Evolutionary conservation across 441 rosid genomes (phyloP), one percentile per base, ranked within the genome.

Genomic region (Iberis amara): DNA sequence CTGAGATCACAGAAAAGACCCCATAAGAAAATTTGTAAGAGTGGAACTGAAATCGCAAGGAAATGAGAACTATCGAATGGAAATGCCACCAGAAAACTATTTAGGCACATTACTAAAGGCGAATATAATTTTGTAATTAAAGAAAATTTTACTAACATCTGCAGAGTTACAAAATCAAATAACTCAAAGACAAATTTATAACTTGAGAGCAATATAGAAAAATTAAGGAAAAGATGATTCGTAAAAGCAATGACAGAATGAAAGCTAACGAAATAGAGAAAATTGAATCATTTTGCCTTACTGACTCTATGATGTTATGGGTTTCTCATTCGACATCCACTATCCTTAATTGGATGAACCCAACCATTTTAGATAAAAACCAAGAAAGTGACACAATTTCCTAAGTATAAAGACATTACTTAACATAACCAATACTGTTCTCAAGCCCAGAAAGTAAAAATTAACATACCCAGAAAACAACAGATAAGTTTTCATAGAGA

Each of bases 1-100:
- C 99, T 94, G 79, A 40, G 51, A 70, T 66, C 65, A 32, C 55
- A 46, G 13, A 52, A 59, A 39, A 59, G 41, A 33, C 31, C 21
- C 35, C 51, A 46, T 26, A 31, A 40, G 48, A 52, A 39, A 52
- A 46, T n/a, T 39, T 13, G 8, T 9, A 23, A 10, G 3, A n/a
- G 56, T 3, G 5, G 37, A 62, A 3, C 18, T 39, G 66, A 37
- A 21, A 42, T 26, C 39, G 57, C 39, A 18, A 18, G 21, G 21
- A 18, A 18, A 18, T 18, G 36, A 51, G 13, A 49, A 52, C 46
- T 27, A 44, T 14, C 23, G 47, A 23, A 46, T 7, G 33, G 24
- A 14, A 47, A 65, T 38, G 4, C 50, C 57, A 57, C 28, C 59
- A 39, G 39, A 26, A 27, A 43, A 55, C 39, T 56, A 55, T 23